Conservation (phyloP, 2,329 filamentous ascomycete genomes). For the Exserohilum turcica region DNA sequence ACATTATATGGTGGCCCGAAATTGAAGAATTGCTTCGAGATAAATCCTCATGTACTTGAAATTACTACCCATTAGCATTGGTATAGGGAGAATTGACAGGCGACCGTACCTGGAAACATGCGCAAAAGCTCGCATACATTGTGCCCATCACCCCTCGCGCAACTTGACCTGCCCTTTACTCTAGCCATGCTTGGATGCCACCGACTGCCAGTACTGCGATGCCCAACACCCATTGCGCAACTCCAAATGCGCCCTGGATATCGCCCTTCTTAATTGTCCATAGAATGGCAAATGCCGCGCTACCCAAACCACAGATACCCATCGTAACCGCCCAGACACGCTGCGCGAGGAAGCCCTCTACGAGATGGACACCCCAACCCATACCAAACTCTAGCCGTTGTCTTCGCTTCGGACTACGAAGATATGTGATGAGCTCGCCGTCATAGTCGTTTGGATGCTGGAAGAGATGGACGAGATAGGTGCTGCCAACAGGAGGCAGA, state of each 20-base stretch:
- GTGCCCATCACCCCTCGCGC: not conserved
- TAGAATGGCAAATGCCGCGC: constrained; percentile 42
- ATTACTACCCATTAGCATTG: not conserved
- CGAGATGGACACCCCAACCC: constrained; percentile 49
- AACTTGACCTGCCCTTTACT: constrained; percentile 3
- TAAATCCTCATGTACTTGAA: no score
- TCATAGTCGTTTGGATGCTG: constrained; percentile 49
- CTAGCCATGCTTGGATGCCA: constrained; percentile 43
- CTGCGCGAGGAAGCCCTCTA: constrained; percentile 47
- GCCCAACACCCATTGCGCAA: constrained; percentile 46
- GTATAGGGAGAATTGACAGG: not conserved
- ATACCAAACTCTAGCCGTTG: constrained; percentile 42
- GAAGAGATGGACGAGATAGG: constrained; percentile 49
- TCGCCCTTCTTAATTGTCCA: constrained; percentile 44
- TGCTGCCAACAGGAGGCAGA: constrained; percentile 46
- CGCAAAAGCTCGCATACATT: not conserved
- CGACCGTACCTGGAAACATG: not conserved
- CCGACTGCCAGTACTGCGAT: constrained; percentile 41
- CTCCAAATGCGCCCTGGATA: constrained; percentile 49
- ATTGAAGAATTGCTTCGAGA: no score
- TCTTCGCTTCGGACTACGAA: constrained; percentile 42
- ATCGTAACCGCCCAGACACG: constrained; percentile 42
- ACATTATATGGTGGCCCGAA: not conserved
- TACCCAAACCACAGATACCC: constrained; percentile 38
- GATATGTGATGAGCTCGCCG: constrained; percentile 45